These are phyloP conservation scores for Pleurotus tuoliensis DNA, from an alignment of 768 basidiomycete genomes.

Conservation along the genomic window DNA sequence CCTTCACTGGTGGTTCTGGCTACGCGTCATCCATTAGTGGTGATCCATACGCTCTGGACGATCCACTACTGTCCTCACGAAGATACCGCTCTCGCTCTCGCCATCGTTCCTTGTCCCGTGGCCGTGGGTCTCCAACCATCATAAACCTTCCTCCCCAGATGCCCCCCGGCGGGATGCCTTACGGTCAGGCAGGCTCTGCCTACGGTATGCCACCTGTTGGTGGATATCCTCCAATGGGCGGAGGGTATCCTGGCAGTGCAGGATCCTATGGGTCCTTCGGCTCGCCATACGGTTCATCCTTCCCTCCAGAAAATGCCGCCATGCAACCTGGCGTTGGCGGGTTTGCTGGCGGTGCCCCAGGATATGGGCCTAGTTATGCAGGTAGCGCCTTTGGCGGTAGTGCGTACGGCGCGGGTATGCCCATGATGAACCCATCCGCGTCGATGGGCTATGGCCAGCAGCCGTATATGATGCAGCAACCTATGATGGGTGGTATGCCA, in stretches of 20 bases:
- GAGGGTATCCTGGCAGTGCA: neutral
- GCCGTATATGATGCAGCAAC: conserved; percentile 2
- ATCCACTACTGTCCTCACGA: conserved; percentile 23
- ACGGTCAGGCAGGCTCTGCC: conserved; percentile 14
- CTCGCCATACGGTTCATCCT: conserved; percentile 1
- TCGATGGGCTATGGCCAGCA: conserved; percentile 6
- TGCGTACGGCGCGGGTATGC: conserved; percentile 1
- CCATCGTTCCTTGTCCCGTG: conserved; percentile 26
- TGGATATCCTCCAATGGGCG: conserved; percentile 4
- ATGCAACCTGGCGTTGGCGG: conserved; percentile 7
- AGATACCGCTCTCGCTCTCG: conserved; percentile 33
- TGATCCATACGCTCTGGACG: conserved; percentile 38
- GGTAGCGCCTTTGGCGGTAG: neutral
- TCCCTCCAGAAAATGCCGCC: neutral
- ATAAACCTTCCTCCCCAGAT: conserved; percentile 9
- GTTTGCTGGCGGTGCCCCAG: conserved; percentile 3
- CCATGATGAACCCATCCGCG: conserved; percentile 6
- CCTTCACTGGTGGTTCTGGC: conserved; percentile 18
- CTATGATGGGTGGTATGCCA: conserved; percentile 5
- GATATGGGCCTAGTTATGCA: conserved; percentile 5
- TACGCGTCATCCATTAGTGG: conserved; percentile 20
- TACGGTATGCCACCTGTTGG: conserved; percentile 5
- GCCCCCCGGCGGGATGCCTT: conserved; percentile 19
- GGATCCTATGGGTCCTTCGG: neutral
- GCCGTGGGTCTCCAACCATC: conserved; percentile 14